A percentile compares a stretch with the other conserved stretches of the same genome.
Conservation (phyloP, 2,329 filamentous ascomycete species). For the Neonectria ditissima region DNA sequence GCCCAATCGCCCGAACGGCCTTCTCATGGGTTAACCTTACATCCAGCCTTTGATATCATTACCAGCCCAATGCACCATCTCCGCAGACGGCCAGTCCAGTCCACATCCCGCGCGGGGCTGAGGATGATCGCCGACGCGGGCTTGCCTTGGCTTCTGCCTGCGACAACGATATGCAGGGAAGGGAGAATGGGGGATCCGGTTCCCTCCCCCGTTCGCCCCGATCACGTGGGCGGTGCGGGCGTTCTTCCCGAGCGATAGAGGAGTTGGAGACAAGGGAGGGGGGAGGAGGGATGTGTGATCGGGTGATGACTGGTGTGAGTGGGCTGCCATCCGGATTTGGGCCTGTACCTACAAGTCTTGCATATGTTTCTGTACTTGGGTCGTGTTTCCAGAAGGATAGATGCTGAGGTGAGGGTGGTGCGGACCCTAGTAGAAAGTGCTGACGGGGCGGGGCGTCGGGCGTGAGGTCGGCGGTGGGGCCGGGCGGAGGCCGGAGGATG, state of each 20-base stretch:
- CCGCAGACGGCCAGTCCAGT: neutral
- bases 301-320: neutral
- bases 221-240: neutral
- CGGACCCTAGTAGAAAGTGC: neutral
- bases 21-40: neutral
- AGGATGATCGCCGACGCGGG: slow-evolving; percentile 17
- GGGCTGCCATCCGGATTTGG: neutral
- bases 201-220: neutral
- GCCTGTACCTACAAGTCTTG: neutral
- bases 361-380: neutral
- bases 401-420: neutral
- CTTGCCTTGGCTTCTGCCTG: neutral
- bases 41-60: too few species aligned
- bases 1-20: neutral
- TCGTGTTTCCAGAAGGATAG: neutral
- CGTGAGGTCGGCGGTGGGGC: neutral
- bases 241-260: neutral
- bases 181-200: neutral
- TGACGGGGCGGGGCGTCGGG: neutral
- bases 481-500: neutral
- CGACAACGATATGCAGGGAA: neutral
- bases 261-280: neutral
- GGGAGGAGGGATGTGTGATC: neutral
- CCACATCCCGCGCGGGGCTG: slow-evolving; percentile 11
- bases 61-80: slow-evolving; percentile 8